Conservation (phyloP, 257 asterid species). For the Solanum lignicaule region DNA sequence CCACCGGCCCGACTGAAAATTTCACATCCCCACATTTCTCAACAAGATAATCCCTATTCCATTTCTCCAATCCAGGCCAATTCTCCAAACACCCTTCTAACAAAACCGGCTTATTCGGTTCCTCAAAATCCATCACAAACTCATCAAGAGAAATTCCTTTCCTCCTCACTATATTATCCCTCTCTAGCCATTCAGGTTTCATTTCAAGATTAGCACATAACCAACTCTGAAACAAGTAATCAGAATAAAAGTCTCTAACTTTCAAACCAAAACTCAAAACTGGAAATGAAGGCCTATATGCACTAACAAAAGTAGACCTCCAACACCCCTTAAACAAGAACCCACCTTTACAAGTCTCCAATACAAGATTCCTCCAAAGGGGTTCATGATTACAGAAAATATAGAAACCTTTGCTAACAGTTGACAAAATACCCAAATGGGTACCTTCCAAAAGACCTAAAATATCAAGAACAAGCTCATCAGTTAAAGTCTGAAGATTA, state of each 20-base stretch:
- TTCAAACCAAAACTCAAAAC: conserved; percentile 25
- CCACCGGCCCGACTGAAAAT: conserved; percentile 78
- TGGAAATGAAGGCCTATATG: conserved; percentile 12
- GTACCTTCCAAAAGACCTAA: conserved; percentile 56
- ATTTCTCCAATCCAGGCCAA: conserved; percentile 65
- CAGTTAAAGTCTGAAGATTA: conserved; percentile 55
- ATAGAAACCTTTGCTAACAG: conserved; percentile 81
- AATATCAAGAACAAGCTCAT: conserved; percentile 84
- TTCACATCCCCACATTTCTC: conserved; percentile 45
- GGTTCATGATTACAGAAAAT: conserved; percentile 91
- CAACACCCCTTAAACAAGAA: conserved; percentile 58
- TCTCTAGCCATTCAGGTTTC: conserved; percentile 86
- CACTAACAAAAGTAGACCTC: conserved; percentile 48
- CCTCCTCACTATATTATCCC: conserved; percentile 69
- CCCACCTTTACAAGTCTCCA: conserved; percentile 45
- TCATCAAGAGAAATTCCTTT: conserved; percentile 65
- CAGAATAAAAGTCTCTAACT: conserved; percentile 84
- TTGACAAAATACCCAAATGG: conserved; percentile 61
- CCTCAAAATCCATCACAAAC: conserved; percentile 65
- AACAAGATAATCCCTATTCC: conserved; percentile 65
- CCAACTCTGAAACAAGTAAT: conserved; percentile 97
- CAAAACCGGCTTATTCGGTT: conserved; percentile 73
- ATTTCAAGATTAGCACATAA: conserved; percentile 97
- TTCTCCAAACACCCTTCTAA: conserved; percentile 75
- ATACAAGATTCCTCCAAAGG: conserved; percentile 80